phyloP scores from a whole-genome alignment of 148 eudicot species.

The Rheum nobile region DNA sequence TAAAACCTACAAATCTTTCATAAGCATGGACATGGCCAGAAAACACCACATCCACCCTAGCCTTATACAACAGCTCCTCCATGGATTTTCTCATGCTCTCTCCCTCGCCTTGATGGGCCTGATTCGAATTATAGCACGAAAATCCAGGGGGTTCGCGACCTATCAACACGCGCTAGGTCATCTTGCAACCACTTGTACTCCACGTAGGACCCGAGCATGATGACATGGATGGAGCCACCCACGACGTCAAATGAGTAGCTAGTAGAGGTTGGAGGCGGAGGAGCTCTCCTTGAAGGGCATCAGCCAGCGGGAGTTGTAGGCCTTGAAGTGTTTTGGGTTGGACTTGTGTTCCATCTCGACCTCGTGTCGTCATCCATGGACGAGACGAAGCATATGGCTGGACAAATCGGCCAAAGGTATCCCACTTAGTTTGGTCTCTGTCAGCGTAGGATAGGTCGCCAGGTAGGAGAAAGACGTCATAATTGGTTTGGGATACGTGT shows the following conservation, averaged over 20 bases:
- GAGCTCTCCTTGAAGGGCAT: slow-evolving; percentile 19
- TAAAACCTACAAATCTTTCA: slow-evolving; percentile 17
- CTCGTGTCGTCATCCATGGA: slow-evolving; percentile 22
- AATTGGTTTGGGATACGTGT: slow-evolving; percentile 5
- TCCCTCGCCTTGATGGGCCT: slow-evolving; percentile 17
- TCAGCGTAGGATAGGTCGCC: slow-evolving; percentile 16
- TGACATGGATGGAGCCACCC: slow-evolving; percentile 6
- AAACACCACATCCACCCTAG: slow-evolving; percentile 17
- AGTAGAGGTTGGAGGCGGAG: slow-evolving; percentile 10
- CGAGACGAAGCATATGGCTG: slow-evolving; percentile 14
- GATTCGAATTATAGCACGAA: slow-evolving; percentile 17
- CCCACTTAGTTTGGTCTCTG: slow-evolving; percentile 11
- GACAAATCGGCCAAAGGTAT: slow-evolving; percentile 15
- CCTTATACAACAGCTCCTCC: slow-evolving; percentile 16
- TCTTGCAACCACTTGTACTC: slow-evolving; percentile 5
- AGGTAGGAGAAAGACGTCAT: slow-evolving; percentile 11
- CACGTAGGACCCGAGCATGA: slow-evolving; percentile 16
- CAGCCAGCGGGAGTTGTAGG: slow-evolving; percentile 16
- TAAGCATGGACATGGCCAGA: slow-evolving; percentile 24
- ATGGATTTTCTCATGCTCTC: slow-evolving; percentile 15
- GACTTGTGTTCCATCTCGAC: slow-evolving; percentile 9
- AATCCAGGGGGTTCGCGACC: slow-evolving; percentile 17
- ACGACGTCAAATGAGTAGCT: slow-evolving; percentile 14
- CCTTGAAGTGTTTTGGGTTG: slow-evolving; percentile 5
- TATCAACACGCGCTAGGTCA: slow-evolving; percentile 7